Percentiles rank a stretch among this genome's conserved stretches.
phyloP scores from a whole-genome alignment of 331 rosid genomes.

The Prunus yedoensis region DNA sequence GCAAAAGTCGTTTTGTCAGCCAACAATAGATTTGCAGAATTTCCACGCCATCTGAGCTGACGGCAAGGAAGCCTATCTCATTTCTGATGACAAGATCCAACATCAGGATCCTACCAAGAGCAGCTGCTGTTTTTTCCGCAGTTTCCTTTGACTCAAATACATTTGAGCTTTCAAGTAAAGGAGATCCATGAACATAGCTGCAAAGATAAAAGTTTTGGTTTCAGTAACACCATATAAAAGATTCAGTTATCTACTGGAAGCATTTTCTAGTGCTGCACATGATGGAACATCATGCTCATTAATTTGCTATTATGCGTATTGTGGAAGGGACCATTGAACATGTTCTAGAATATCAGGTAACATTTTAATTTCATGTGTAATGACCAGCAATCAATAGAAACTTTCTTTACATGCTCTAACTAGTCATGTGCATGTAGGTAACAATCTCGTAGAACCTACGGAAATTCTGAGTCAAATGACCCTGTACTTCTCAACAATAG shows the following conservation, averaged over 20 bases:
- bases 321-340: background rate
- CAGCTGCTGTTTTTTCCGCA: constrained; percentile 70
- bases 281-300: background rate
- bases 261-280: background rate
- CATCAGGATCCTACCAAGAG: constrained; percentile 87
- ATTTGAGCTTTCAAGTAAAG: constrained; percentile 72
- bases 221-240: constrained; percentile 22
- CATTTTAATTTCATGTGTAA: background rate
- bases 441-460: constrained; percentile 1
- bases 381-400: background rate
- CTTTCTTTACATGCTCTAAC: background rate
- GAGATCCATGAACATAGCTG: constrained; percentile 93
- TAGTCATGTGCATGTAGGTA: background rate
- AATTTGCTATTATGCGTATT: background rate
- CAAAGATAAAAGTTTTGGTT: constrained; percentile 29
- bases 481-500: background rate
- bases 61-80: constrained; percentile 98
- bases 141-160: constrained; percentile 68
- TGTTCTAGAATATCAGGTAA: background rate
- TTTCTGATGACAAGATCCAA: constrained; percentile 93
- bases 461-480: background rate
- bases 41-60: constrained; percentile 94
- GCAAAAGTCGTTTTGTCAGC: constrained; percentile 56
- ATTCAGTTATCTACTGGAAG: background rate
- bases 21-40: constrained; percentile 79